Percentiles rank a stretch among this genome's conserved stretches.
Conservation (phyloP, 495 filamentous ascomycete species). For the Penicillium cosmopolitanum region DNA sequence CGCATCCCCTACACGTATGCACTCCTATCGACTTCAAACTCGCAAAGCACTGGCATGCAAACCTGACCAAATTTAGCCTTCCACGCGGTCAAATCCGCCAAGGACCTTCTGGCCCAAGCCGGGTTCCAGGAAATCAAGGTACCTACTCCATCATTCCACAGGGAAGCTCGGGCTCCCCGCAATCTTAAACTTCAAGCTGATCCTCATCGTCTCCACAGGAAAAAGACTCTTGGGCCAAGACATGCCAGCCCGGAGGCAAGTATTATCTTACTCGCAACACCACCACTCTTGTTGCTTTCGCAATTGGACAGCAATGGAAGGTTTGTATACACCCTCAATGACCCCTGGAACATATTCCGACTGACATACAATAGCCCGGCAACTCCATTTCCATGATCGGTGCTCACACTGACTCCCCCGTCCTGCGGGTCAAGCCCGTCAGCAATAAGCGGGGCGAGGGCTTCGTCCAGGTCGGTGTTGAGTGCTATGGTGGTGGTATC, state of each 20-base stretch:
- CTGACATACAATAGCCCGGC: constrained; percentile 60
- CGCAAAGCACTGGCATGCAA: background rate
- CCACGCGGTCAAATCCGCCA: constrained; percentile 84
- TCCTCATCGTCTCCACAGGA: constrained; percentile 54
- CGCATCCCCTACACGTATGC: constrained; percentile 88
- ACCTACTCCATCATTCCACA: constrained; percentile 15
- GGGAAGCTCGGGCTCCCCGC: background rate
- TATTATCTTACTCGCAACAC: constrained; percentile 96
- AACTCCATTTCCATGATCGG: constrained; percentile 95
- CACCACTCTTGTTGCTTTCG: constrained; percentile 93
- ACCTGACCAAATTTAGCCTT: constrained; percentile 66
- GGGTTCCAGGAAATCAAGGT: constrained; percentile 86
- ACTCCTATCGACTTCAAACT: constrained; percentile 2
- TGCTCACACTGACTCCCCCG: constrained; percentile 94
- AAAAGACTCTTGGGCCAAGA: constrained; percentile 82
- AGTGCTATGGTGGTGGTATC: constrained; percentile 91
- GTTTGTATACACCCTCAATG: constrained; percentile 33
- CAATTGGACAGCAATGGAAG: constrained; percentile 89
- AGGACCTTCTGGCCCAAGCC: constrained; percentile 72
- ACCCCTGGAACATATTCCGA: background rate
- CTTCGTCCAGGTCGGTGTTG: constrained; percentile 94
- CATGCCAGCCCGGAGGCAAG: constrained; percentile 83
- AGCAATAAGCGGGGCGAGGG: constrained; percentile 85
- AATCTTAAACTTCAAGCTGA: background rate
- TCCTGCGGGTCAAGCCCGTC: constrained; percentile 87